A percentile compares a stretch with the other conserved stretches of the same genome.
phyloP scores from a whole-genome alignment of 176 grass and related monocot species.

The Triticum urartu region DNA sequence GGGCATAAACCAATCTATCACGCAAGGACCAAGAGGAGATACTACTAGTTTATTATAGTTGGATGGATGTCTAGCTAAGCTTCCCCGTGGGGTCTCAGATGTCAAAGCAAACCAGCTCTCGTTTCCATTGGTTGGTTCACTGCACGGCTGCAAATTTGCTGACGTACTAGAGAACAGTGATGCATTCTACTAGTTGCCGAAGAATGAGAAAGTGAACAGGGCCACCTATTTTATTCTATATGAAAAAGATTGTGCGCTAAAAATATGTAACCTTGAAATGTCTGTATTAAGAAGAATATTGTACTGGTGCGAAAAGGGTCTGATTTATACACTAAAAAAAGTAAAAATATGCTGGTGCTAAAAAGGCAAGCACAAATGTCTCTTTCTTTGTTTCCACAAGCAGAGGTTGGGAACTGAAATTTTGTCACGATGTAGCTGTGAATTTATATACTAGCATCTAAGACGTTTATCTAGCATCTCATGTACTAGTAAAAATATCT shows the following conservation, averaged over 20 bases:
- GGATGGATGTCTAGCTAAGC: background rate
- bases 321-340: background rate
- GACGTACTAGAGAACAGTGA: background rate
- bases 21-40: background rate
- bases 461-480: background rate
- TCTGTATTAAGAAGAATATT: background rate
- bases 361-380: background rate
- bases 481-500: background rate
- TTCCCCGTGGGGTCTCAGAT: background rate
- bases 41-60: background rate
- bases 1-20: constrained; percentile 2
- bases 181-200: background rate
- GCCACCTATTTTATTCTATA: background rate
- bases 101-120: background rate
- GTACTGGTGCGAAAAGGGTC: background rate
- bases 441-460: background rate
- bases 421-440: background rate
- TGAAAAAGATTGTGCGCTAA: background rate
- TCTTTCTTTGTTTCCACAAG: background rate
- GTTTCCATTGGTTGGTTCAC: background rate
- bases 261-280: constrained; percentile 6
- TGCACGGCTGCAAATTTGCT: background rate
- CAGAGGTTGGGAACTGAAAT: constrained; percentile 10
- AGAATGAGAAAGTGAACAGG: background rate
- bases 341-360: background rate